Evolutionary conservation across 495 filamentous ascomycete genomes (phyloP).

Genomic region (Clavariopsis aquatica): DNA sequence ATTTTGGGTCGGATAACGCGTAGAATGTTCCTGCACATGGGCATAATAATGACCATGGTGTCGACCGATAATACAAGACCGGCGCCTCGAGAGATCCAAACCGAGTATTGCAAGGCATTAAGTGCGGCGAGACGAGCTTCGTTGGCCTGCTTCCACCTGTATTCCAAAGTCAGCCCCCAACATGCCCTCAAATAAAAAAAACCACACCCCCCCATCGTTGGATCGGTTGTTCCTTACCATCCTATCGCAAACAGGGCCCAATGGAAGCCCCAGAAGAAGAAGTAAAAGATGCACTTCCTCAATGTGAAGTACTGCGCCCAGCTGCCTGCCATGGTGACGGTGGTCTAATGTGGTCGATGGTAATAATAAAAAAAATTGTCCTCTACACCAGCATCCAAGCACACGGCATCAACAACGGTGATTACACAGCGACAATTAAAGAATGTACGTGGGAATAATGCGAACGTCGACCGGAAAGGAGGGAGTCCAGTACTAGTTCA

Average conservation of each 20-base stretch:
- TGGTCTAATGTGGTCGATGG: slow-evolving; percentile 16
- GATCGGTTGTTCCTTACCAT: slow-evolving; percentile 69
- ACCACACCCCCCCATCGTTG: too few species aligned
- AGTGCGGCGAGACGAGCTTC: slow-evolving; percentile 69
- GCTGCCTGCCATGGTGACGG: neutral
- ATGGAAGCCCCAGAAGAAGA: slow-evolving; percentile 83
- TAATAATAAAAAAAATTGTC: slow-evolving; percentile 1
- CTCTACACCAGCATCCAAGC: slow-evolving; percentile 3
- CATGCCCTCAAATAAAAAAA: too few species aligned
- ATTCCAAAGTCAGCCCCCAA: slow-evolving; percentile 14
- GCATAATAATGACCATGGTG: slow-evolving; percentile 81
- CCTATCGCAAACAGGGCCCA: slow-evolving; percentile 78
- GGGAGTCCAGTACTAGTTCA: slow-evolving; percentile 33
- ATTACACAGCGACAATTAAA: slow-evolving; percentile 35
- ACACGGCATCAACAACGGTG: slow-evolving; percentile 32
- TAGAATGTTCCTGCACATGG: slow-evolving; percentile 91
- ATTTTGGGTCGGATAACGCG: slow-evolving; percentile 83
- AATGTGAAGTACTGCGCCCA: slow-evolving; percentile 23
- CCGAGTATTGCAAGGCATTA: slow-evolving; percentile 81
- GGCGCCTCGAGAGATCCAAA: slow-evolving; percentile 94
- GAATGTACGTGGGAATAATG: slow-evolving; percentile 28
- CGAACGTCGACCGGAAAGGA: slow-evolving; percentile 34
- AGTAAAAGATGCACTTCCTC: slow-evolving; percentile 65
- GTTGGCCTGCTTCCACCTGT: slow-evolving; percentile 73
- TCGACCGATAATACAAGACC: slow-evolving; percentile 81